Base-by-base conservation (phyloP, 2,329 filamentous ascomycete species). In the Pseudofabraea citricarpa region DNA sequence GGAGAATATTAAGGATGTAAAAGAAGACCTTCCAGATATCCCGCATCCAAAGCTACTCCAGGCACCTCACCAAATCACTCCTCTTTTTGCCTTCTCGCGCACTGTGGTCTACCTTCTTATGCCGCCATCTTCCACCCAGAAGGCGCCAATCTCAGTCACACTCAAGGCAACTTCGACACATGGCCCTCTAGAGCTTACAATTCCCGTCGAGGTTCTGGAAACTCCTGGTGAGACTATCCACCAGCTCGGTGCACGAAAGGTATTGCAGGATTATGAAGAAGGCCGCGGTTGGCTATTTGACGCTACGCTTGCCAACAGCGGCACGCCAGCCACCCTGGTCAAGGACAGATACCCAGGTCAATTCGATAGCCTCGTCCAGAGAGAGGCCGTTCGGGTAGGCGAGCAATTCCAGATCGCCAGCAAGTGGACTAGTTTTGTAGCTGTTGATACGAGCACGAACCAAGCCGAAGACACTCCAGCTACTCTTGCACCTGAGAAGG, bases 391-490 rank as follows among this genome's bases (percentile, higher is more conserved):
- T 1, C 67, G 76, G 0, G 67, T 89, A 0, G 84, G 85, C 0
- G 71, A 81, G 10, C 68, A 72, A 44, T 87, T 79, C 55, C 82
- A 87, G 53, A 75, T 89, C 7, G 77, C 73, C 2, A 77, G 82
- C 1, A 85, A 82, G 56, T 86, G 79, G 75, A 85, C 79, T 55
- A 86, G 83, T 0, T 90, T 89, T 49, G 78, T 89, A 3, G 85
- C 85, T 2, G 70, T 85, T 2, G 70, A 82, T 48, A 65, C 70
- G 7, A 62, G 68, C 40, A 41, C 43, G 2, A 46, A 45, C 32
- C 19, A 21, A 13, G 15, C 2, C 22, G 15, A 21, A n/a, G 18
- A 18, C 5, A 31, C 13, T 31, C 6, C 10, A 8, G 6, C 4
- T 15, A 22, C 22, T 38, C 13, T 16, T 37, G 4, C 16, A 31